These are phyloP conservation scores for Hibiscus syriacus DNA, from an alignment of 345 rosid genomes.

Conservation along the genomic window DNA sequence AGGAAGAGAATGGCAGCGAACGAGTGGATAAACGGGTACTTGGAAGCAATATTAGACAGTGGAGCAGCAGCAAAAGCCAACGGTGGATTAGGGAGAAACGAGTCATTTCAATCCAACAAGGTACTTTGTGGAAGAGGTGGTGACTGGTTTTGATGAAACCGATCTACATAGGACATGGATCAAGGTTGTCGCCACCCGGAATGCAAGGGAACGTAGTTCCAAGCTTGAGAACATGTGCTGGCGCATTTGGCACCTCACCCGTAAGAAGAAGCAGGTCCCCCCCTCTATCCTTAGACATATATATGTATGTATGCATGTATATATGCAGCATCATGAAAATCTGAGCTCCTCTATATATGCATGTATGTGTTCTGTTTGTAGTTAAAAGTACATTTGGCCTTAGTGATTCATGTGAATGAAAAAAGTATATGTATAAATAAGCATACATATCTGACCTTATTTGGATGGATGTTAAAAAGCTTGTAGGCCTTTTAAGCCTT, in stretches of 20 bases:
- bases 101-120: conserved; percentile 75
- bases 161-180: conserved; percentile 90
- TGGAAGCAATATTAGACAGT: conserved; percentile 87
- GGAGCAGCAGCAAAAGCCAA: conserved; percentile 47
- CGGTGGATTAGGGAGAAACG: conserved; percentile 34
- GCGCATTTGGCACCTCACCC: conserved; percentile 98
- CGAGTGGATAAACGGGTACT: conserved; percentile 94
- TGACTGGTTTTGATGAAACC: conserved; percentile 83
- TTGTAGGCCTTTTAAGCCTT: neutral
- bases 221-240: conserved; percentile 98
- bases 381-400: neutral
- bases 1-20: conserved; percentile 81
- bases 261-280: conserved; percentile 93
- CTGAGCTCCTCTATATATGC: too few relatives aligned
- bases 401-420: neutral
- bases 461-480: conserved; percentile 4
- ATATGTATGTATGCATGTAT: neutral
- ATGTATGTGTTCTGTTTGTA: neutral
- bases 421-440: neutral
- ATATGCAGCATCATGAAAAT: too few relatives aligned
- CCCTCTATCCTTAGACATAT: neutral
- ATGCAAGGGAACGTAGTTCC: conserved; percentile 89
- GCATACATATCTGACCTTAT: neutral
- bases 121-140: conserved; percentile 95
- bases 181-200: conserved; percentile 93